Conservation (phyloP, 164 flowering plant genomes). For the Pachysandra terminalis region DNA sequence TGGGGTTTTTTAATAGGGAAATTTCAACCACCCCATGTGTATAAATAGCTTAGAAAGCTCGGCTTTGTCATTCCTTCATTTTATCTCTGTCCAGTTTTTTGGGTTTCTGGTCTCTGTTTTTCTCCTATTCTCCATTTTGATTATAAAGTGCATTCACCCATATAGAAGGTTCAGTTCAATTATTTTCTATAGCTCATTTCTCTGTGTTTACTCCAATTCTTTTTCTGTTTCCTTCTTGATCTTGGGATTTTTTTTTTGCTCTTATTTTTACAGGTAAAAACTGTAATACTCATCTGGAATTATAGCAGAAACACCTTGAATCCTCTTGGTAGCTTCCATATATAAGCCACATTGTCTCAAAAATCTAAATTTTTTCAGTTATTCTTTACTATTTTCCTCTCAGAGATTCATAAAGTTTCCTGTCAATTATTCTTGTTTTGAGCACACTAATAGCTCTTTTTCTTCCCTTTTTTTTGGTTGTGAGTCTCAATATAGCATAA, state of each 20-base stretch:
- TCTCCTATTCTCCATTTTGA: not conserved
- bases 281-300: slow-evolving; percentile 6
- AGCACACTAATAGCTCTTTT: not conserved
- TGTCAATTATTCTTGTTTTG: not conserved
- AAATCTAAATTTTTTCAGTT: not conserved
- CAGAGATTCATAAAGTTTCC: not conserved
- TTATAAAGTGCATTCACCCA: not conserved
- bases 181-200: not conserved
- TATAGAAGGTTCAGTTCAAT: not conserved
- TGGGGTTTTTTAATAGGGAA: not conserved
- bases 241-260: slow-evolving; percentile 1
- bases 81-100: not conserved
- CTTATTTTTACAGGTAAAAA: not conserved
- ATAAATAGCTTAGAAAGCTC: slow-evolving; percentile 2
- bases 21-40: not conserved
- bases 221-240: not conserved
- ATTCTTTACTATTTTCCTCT: not conserved
- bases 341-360: not conserved
- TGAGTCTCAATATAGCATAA: too few species aligned
- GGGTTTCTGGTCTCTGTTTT: not conserved
- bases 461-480: too few species aligned
- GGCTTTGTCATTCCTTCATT: not conserved
- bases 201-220: not conserved
- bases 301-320: not conserved
- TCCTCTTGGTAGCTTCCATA: not conserved